phyloP scores from a whole-genome alignment of 805 yeast genomes.

The Zygosaccharomyces siamensis region DNA sequence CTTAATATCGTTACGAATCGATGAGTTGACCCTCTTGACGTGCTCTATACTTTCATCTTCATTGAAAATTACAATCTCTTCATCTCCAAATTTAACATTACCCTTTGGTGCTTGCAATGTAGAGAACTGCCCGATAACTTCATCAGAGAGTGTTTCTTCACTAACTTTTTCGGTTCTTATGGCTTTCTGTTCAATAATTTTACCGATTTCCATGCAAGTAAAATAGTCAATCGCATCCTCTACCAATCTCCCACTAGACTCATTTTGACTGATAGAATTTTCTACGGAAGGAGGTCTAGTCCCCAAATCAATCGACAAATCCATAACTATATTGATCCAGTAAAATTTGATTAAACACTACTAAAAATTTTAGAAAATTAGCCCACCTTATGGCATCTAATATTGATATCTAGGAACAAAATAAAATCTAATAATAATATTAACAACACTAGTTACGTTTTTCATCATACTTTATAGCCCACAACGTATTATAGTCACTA shows the following conservation, averaged over 20 bases:
- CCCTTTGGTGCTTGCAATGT: slow-evolving; percentile 1
- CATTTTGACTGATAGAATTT: not conserved
- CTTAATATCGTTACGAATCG: not conserved
- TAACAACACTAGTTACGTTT: too few relatives aligned
- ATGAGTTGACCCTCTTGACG: not conserved
- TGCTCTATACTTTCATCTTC: not conserved
- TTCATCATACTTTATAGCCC: too few relatives aligned
- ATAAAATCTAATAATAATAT: too few relatives aligned
- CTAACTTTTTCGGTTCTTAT: not conserved
- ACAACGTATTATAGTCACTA: too few relatives aligned
- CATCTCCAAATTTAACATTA: not conserved
- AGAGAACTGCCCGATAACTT: not conserved
- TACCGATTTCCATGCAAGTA: not conserved
- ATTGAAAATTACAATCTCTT: not conserved
- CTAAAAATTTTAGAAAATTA: too few relatives aligned
- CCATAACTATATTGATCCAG: not conserved
- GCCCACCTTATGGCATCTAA: too few relatives aligned
- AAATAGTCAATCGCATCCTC: slow-evolving; percentile 2
- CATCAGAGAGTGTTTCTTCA: not conserved
- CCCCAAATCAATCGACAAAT: not conserved
- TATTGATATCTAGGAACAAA: too few relatives aligned
- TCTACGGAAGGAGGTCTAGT: not conserved
- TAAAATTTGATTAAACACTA: too few relatives aligned
- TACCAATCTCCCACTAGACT: not conserved
- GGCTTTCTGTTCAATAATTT: not conserved